Evolutionary conservation across 441 rosid species (phyloP), one percentile per base, ranked within the genome.

Genomic region (Erodium trifolium): DNA sequence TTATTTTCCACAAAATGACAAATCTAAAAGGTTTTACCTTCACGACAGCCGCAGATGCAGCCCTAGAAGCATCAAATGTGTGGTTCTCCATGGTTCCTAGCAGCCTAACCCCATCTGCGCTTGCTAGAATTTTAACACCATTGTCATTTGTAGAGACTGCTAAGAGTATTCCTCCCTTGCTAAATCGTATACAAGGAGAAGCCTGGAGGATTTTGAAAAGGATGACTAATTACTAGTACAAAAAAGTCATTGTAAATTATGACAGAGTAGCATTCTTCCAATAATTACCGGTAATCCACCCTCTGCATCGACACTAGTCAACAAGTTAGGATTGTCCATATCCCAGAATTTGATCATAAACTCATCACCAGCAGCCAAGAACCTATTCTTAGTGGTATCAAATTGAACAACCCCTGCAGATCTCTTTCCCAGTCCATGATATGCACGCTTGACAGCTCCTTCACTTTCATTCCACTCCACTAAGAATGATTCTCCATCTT

Each of bases 381-480:
- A 85, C 68, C 86, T 77, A 71, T 84, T 89, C 81, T 86, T 87
- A 39, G 91, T 87, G 27, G 90, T 86, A 73, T 89, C 93, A 72
- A 89, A 89, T 77, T 89, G 91, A 73, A 89, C 90, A 73, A 86
- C 72, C 62, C 86, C 90, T 0, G 37, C 80, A 53, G 93, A 76
- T 65, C 83, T 80, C 83, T 89, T 89, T 57, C 85, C 90, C 71
- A 89, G 90, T 67, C 96, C 96, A 70, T 27, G 73, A 80, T 86
- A 89, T 3, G 73, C 63, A 10, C 86, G 83, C 78, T 82, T 90
- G 39, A 90, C 86, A 67, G 86, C 80, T 73, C 93, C 91, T 84
- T 87, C 91, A 76, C 91, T 90, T 82, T 89, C 93, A 83, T 89
- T 87, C 96, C 96, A 89, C 67, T 89, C 96, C 81, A 89, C 96